A percentile compares a stretch with the other conserved stretches of the same genome.
Evolutionary conservation across 768 basidiomycete species (phyloP).

Genomic region (Lactarius akahatsu): DNA sequence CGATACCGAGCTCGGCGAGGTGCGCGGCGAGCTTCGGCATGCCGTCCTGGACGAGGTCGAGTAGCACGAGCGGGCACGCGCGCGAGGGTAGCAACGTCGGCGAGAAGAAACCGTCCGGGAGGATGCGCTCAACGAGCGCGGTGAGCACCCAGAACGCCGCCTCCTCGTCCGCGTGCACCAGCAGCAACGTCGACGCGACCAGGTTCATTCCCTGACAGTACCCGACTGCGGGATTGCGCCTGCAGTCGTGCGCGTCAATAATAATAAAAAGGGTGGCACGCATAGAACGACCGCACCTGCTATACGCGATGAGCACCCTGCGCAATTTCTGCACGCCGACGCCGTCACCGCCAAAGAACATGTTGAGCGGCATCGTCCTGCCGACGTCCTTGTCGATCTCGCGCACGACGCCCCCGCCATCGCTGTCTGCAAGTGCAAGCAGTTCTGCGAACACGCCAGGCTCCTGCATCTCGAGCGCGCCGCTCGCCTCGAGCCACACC

Average conservation of each 20-base stretch:
- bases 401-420: constrained; percentile 49
- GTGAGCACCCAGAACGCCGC: constrained; percentile 95
- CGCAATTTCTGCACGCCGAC: constrained; percentile 90
- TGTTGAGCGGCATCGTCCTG: constrained; percentile 87
- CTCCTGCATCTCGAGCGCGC: constrained; percentile 87
- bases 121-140: constrained; percentile 83
- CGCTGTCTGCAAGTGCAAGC: constrained; percentile 46
- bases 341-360: constrained; percentile 97
- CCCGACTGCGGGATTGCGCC: constrained; percentile 89
- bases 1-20: constrained; percentile 77
- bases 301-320: constrained; percentile 87
- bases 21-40: constrained; percentile 76
- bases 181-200: constrained; percentile 88
- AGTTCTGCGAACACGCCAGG: constrained; percentile 89
- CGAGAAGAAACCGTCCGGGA: constrained; percentile 93
- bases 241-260: constrained; percentile 34
- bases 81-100: constrained; percentile 89
- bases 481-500: constrained; percentile 92
- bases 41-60: constrained; percentile 80
- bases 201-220: constrained; percentile 97
- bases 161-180: constrained; percentile 93
- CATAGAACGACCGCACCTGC: constrained; percentile 57
- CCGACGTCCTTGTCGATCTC: constrained; percentile 98
- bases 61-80: constrained; percentile 87
- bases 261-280: neutral